Percentiles rank a stretch among this genome's conserved stretches.
Evolutionary conservation across 2,329 filamentous ascomycete species (phyloP).

Genomic region (Monascus ruber): DNA sequence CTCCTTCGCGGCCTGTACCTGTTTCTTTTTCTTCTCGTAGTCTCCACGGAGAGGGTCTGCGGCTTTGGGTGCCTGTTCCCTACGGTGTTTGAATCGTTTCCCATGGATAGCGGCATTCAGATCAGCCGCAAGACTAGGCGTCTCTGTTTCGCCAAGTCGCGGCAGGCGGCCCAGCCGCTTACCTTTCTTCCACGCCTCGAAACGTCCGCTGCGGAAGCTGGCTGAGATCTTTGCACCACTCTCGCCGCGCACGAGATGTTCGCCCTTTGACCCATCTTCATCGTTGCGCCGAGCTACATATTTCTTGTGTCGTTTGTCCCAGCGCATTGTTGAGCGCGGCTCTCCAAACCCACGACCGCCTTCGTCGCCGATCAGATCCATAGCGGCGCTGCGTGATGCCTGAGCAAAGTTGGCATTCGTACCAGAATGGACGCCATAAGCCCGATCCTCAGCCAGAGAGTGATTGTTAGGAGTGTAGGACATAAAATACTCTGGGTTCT

Average conservation of each 20-base stretch:
- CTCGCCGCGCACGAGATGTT: constrained; percentile 73
- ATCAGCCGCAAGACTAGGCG: constrained; percentile 25
- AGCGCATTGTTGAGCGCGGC: constrained; percentile 68
- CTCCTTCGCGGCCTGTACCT: constrained; percentile 75
- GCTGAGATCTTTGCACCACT: constrained; percentile 93
- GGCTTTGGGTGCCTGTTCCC: constrained; percentile 78
- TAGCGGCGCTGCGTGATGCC: constrained; percentile 73
- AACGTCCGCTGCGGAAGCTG: constrained; percentile 82
- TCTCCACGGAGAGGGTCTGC: constrained; percentile 89
- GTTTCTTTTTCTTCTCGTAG: constrained; percentile 82
- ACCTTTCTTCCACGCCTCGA: constrained; percentile 81
- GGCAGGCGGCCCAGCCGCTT: constrained; percentile 72
- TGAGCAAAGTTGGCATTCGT: constrained; percentile 68
- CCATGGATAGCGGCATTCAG: constrained; percentile 31
- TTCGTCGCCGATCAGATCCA: constrained; percentile 91
- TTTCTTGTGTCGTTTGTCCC: constrained; percentile 95
- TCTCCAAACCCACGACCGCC: constrained; percentile 64
- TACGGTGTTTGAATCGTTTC: constrained; percentile 70
- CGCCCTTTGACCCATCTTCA: constrained; percentile 73
- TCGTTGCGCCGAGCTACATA: constrained; percentile 89
- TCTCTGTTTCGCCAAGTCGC: constrained; percentile 69
- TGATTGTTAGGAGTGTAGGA: constrained; percentile 74
- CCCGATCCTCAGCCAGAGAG: constrained; percentile 78
- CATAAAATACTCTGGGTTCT: constrained; percentile 91
- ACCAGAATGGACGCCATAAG: constrained; percentile 84